phyloP scores from a whole-genome alignment of 768 basidiomycete species.

The Boletellus ananas region DNA sequence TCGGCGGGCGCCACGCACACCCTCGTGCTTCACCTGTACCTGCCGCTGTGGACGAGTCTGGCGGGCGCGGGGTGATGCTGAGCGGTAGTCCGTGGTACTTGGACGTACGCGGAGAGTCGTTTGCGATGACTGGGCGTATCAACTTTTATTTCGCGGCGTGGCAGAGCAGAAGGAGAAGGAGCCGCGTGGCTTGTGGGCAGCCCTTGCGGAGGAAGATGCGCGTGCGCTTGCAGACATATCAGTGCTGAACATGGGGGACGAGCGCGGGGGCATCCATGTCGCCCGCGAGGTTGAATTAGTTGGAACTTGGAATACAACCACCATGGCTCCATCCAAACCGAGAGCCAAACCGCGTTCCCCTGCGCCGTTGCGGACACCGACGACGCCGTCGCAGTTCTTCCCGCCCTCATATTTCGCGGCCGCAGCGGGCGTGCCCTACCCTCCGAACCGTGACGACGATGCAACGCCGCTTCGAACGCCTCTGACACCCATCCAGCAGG shows the following conservation, averaged over 20 bases:
- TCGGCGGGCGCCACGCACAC: slow-evolving; percentile 58
- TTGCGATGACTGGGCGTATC: slow-evolving; percentile 21
- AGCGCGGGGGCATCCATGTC: slow-evolving; percentile 53
- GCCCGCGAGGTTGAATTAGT: slow-evolving; percentile 18
- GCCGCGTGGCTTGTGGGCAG: slow-evolving; percentile 40
- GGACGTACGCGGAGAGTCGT: slow-evolving; percentile 22
- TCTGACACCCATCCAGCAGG: slow-evolving; percentile 4
- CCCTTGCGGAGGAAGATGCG: slow-evolving; percentile 34
- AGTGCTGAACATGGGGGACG: slow-evolving; percentile 49
- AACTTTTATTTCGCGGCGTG: slow-evolving; percentile 36
- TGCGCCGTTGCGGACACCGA: slow-evolving; percentile 27
- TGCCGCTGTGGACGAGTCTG: slow-evolving; percentile 31
- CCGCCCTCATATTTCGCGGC: slow-evolving; percentile 57
- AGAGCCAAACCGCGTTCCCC: slow-evolving; percentile 43
- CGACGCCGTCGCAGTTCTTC: slow-evolving; percentile 38
- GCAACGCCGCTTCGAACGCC: background rate
- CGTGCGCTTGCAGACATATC: slow-evolving; percentile 44
- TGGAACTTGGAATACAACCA: slow-evolving; percentile 7
- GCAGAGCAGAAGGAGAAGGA: slow-evolving; percentile 38
- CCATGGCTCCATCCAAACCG: slow-evolving; percentile 13
- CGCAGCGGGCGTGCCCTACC: slow-evolving; percentile 39
- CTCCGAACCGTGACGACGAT: slow-evolving; percentile 5
- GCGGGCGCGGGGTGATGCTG: slow-evolving; percentile 42
- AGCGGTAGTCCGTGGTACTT: slow-evolving; percentile 45
- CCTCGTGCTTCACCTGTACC: slow-evolving; percentile 40